Base-by-base conservation (phyloP, 257 asterid genomes). In the Jaltomata sinuosa region DNA sequence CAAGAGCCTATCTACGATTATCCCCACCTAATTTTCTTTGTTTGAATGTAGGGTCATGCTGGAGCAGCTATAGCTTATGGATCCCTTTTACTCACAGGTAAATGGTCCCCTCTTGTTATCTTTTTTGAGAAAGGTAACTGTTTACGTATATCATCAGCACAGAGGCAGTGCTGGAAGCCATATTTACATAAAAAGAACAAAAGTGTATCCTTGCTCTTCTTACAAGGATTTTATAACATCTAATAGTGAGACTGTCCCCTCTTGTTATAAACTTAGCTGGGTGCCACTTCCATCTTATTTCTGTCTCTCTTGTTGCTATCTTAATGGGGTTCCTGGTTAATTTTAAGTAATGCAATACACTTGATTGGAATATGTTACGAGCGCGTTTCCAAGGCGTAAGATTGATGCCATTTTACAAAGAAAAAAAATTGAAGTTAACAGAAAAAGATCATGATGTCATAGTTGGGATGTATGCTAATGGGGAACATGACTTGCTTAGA, bases 1-100 rank as follows among this genome's bases (percentile, higher is more conserved):
- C 16, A 1, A 74, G 25, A 8, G 59, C 40, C 55, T 22, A 72
- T 22, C 77, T 29, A 27, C 38, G 22, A 83, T 84, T 40, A 53
- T 36, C 21, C 32, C 79, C 25, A 67, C 36, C 77, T 64, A 31
- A 54, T 69, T 57, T 84, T 86, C 87, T 83, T 85, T 27, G 65
- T 31, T 45, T 85, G 84, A 76, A 62, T 85, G 72, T 77, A 96
- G 98, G 98, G 99, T 74, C 98, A 93, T 89, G 88, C 94, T 69
- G 99, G 97, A 53, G 94, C 99, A 84, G 95, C 99, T 68, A 83
- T 94, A 64, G 98, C 99, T 45, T 96, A 90, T 67, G 99, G 99
- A 82, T 96, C 99, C 67, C 94, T 96, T 83, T 94, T 96, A 71
- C 94, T 94, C 74, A 89, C 89, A 91, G 99, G 95, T 91, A 87